phyloP scores from a whole-genome alignment of 2,329 filamentous ascomycete genomes.

The Neoscytalidium dimidiatum region DNA sequence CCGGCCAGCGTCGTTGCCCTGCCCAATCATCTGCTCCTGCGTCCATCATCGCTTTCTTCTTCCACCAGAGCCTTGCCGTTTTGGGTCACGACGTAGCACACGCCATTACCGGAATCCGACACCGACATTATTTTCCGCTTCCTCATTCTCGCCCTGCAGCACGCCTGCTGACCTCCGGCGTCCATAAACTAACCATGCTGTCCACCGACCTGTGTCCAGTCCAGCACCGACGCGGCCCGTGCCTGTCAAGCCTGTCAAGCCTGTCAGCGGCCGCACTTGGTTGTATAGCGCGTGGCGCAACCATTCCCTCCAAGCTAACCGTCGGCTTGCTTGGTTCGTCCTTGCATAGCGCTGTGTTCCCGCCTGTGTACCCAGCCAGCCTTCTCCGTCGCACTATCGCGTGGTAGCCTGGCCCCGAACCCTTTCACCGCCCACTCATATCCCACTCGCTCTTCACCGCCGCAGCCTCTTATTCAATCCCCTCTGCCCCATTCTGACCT shows the following conservation, averaged over 20 bases:
- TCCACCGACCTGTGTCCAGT: background rate
- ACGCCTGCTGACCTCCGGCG: background rate
- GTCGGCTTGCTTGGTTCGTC: too few species aligned
- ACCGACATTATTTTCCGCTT: background rate
- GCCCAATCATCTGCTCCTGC: too few species aligned
- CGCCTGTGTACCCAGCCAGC: background rate
- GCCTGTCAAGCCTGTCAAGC: background rate
- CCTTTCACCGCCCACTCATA: background rate
- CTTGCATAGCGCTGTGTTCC: background rate
- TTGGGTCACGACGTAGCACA: background rate
- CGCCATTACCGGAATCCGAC: background rate
- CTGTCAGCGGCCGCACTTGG: background rate
- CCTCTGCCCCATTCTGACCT: too few species aligned
- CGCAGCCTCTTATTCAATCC: background rate
- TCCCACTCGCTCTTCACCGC: background rate
- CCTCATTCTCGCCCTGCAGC: background rate
- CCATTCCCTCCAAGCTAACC: too few species aligned
- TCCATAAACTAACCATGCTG: too few species aligned
- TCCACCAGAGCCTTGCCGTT: background rate
- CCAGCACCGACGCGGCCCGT: too few species aligned
- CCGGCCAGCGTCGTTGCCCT: background rate
- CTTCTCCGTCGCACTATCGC: constrained; percentile 5
- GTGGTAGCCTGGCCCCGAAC: background rate
- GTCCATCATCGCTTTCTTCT: background rate
- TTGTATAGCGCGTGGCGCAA: background rate